Percentiles rank a stretch among this genome's conserved stretches.
Conservation (phyloP, 176 grass and related monocot genomes). For the Hsuehochloa calcarea region DNA sequence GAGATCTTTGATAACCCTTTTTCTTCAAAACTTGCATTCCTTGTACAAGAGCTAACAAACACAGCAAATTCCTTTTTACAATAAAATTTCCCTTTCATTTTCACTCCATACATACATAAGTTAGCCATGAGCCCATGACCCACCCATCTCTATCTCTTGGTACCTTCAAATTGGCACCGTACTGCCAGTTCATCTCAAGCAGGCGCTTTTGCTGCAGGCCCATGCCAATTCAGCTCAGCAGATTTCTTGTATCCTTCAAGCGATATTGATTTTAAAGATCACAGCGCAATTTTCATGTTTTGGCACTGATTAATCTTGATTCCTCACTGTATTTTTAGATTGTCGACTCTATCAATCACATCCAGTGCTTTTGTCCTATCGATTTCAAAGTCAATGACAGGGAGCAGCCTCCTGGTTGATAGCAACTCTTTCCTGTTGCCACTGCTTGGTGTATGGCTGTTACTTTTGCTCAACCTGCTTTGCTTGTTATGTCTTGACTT, state of each 20-base stretch:
- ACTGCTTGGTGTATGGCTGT: slow-evolving; percentile 85
- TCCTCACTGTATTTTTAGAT: slow-evolving; percentile 58
- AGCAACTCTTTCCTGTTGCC: slow-evolving; percentile 64
- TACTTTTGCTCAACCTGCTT: slow-evolving; percentile 87
- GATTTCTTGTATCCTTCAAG: slow-evolving; percentile 16
- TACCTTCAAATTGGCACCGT: slow-evolving; percentile 7
- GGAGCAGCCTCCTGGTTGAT: slow-evolving; percentile 66
- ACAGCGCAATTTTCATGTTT: neutral
- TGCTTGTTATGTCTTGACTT: slow-evolving; percentile 55
- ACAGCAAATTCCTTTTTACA: slow-evolving; percentile 51
- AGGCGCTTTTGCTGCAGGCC: neutral
- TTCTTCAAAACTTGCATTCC: slow-evolving; percentile 49
- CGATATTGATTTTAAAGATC: slow-evolving; percentile 29
- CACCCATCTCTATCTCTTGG: slow-evolving; percentile 6
- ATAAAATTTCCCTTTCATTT: slow-evolving; percentile 25
- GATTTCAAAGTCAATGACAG: slow-evolving; percentile 79
- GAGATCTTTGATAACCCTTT: neutral
- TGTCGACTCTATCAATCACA: slow-evolving; percentile 83
- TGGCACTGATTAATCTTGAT: neutral
- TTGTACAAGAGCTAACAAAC: slow-evolving; percentile 53
- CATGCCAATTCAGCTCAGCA: neutral
- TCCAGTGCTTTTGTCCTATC: slow-evolving; percentile 83
- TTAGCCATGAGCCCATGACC: slow-evolving; percentile 12
- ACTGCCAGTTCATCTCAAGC: neutral
- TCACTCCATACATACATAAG: slow-evolving; percentile 45